Evolutionary conservation across 2,329 filamentous ascomycete genomes (phyloP), one percentile per base, ranked within the genome.

Genomic region (Sporothrix schenckii): DNA sequence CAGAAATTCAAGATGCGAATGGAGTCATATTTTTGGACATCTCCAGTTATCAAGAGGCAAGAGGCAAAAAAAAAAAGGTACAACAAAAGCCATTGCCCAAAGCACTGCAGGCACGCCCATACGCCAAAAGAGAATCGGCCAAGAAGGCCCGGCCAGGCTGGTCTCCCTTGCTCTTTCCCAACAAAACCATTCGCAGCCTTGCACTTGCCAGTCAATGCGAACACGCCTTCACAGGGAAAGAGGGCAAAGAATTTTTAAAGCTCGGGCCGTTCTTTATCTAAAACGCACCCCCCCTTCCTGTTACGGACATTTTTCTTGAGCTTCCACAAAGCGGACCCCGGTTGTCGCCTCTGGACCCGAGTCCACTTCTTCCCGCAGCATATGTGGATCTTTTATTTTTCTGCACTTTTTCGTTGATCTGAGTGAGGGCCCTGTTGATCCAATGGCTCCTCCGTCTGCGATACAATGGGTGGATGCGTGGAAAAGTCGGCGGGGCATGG

Each of bases 31-130:
- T 44, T 44, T 41, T 24, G 21, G 21, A 19, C 39, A 61, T 61
- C 56, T 61, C 56, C 56, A 61, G 56, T 44, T 61, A 44, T 61
- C 56, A 61, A 61, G 39, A 60, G 34, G 56, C 56, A 61, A 61
- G 39, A 61, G 56, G 56, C 34, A 24, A 61, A 44, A 61, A 58
- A 61, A 58, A 58, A 58, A 56, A 16, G 11, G 24, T 7, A 21
- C 49, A n/a, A 21, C 7, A 41, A 60, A 41, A n/a, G 13, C 14
- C 53, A 39, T 13, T 34, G 14, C 41, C 2, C 41, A 39, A 58
- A 41, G 6, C 30, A 58, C 27, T 54, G 50, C 27, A 58, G 24
- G 13, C 52, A 54, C 52, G 52, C 4, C 27, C 16, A 16, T 39
- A 16, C 53, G 39, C 34, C 24, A 19, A 27, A 63, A 61, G 47